Percentiles rank a stretch among this genome's conserved stretches.
Evolutionary conservation across 257 asterid genomes (phyloP).

Genomic region (Ballota nigra): DNA sequence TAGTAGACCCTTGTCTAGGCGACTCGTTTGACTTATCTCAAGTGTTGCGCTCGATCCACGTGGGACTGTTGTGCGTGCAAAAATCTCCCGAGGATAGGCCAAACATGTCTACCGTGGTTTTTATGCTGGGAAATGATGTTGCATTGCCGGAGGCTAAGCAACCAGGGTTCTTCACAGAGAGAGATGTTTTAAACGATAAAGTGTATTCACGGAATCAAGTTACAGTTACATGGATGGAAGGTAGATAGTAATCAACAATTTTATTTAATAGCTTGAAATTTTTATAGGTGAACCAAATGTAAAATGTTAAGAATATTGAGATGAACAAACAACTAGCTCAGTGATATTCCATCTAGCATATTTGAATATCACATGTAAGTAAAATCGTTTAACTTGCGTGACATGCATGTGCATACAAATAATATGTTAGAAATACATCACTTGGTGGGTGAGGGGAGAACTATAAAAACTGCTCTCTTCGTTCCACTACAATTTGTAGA

Average conservation of each 20-base stretch:
- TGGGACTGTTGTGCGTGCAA: conserved; percentile 16
- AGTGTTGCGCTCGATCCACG: conserved; percentile 10
- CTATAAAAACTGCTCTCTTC: too few relatives aligned
- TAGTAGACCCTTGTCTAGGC: conserved; percentile 1
- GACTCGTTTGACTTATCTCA: neutral
- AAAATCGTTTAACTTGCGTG: too few relatives aligned
- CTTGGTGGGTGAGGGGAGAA: too few relatives aligned
- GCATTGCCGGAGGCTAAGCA: conserved; percentile 9
- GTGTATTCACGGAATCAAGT: neutral
- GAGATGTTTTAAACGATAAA: neutral
- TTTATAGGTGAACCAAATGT: too few relatives aligned
- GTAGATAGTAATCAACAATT: neutral
- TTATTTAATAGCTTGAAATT: too few relatives aligned
- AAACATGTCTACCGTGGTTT: conserved; percentile 21
- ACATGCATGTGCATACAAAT: too few relatives aligned
- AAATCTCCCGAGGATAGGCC: conserved; percentile 9
- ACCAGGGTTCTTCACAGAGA: neutral
- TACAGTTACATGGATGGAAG: neutral
- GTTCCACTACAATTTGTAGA: too few relatives aligned
- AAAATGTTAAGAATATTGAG: too few relatives aligned
- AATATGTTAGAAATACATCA: too few relatives aligned
- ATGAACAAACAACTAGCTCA: too few relatives aligned
- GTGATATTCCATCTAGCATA: too few relatives aligned
- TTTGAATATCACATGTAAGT: too few relatives aligned
- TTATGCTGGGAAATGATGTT: conserved; percentile 19